A percentile compares a stretch with the other conserved stretches of the same genome.
Evolutionary conservation across 495 filamentous ascomycete species (phyloP).

Genomic region (Tuber borchii): DNA sequence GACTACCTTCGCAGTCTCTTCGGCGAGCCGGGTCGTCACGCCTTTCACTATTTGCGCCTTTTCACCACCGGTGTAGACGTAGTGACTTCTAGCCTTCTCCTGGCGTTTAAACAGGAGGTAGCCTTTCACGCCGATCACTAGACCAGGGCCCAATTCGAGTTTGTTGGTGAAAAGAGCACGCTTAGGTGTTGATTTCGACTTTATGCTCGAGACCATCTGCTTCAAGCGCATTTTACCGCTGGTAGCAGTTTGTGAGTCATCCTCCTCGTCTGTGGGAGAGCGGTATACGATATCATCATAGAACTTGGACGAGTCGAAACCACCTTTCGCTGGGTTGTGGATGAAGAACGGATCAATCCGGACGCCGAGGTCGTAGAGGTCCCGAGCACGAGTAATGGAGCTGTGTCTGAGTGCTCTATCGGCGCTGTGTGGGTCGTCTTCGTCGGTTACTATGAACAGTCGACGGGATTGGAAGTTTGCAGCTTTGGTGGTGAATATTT

Average conservation of each 20-base stretch:
- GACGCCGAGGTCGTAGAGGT: constrained; percentile 91
- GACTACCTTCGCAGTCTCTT: constrained; percentile 64
- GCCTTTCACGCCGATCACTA: constrained; percentile 85
- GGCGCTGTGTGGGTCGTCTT: constrained; percentile 74
- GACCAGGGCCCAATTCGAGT: constrained; percentile 75
- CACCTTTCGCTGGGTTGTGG: constrained; percentile 56
- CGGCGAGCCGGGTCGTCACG: constrained; percentile 63
- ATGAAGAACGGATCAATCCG: constrained; percentile 93
- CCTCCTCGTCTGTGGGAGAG: constrained; percentile 58
- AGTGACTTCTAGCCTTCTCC: constrained; percentile 68
- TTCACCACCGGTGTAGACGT: constrained; percentile 78
- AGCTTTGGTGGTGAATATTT: constrained; percentile 91
- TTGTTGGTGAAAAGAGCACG: constrained; percentile 78
- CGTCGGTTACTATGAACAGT: constrained; percentile 91
- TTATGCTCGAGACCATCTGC: constrained; percentile 80
- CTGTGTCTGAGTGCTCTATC: constrained; percentile 65
- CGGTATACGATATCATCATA: constrained; percentile 89
- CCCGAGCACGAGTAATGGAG: constrained; percentile 80
- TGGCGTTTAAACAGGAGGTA: constrained; percentile 85
- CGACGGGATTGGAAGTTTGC: constrained; percentile 88
- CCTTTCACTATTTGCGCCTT: constrained; percentile 70
- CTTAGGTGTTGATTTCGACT: constrained; percentile 81
- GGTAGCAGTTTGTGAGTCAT: constrained; percentile 46
- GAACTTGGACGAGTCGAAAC: constrained; percentile 80
- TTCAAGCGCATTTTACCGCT: constrained; percentile 69